Evolutionary conservation across 352 stramenopile genomes (phyloP), one percentile per base, ranked within the genome.

Genomic region (Globisporangium solare): DNA sequence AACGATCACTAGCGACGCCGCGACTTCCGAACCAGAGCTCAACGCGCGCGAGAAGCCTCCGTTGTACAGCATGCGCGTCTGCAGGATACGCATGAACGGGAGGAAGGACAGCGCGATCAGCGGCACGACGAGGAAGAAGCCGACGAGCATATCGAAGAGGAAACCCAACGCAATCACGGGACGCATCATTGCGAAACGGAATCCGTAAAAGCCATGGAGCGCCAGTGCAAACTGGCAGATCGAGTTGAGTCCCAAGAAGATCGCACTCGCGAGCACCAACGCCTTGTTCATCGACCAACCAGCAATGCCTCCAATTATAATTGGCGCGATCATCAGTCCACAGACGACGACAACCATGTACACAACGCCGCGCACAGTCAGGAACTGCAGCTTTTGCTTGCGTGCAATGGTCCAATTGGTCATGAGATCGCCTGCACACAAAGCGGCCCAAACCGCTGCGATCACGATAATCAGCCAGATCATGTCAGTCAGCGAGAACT

Each of bases 61-160:
- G 45, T 92, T 95, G 69, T 92, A 95, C 71, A 95, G 88, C 51
- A 90, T 90, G 18, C 85, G 81, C 6, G 83, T 91, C 56, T 95
- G 85, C 20, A 95, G 66, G 32, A 91, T 89, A 12, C 81, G 81
- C 79, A 95, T 92, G 54, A 95, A 95, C 37, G 85, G 85, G 42
- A 95, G 57, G 31, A 89, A 67, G 5, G 83, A 92, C 21, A 95
- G 58, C 17, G 86, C 56, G 21, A 92, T 67, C 17, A 95, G 58
- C 31, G 83, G 83, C 4, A 95, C 64, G 1, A 93, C 71, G n/a
- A 93, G 58, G 55, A 92, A 88, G 20, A 90, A 40, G 15, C 85
- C 83, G 3, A 93, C 79, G 20, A 95, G 63, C 74, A 92, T 88
- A 58, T 95, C 85, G 65, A 91, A 86, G n/a, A 95, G 51, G 54